Percentiles rank a stretch among this genome's conserved stretches.
Evolutionary conservation across 1,284 basidiomycete species (phyloP).

Genomic region (Agroathelia rolfsii): DNA sequence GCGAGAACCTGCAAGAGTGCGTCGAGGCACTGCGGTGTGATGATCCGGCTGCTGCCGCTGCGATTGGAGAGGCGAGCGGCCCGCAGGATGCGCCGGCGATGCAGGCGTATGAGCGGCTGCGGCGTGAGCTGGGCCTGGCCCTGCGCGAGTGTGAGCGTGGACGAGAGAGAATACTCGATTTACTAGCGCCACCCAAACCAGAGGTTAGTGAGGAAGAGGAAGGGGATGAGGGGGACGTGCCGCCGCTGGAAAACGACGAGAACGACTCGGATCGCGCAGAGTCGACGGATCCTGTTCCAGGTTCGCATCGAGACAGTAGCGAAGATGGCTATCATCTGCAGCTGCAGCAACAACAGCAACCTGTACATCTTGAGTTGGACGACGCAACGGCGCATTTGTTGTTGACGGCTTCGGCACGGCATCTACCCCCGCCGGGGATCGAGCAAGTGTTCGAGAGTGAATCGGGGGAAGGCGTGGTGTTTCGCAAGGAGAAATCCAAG

Average conservation of each 20-base stretch:
- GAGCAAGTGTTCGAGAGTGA: constrained; percentile 75
- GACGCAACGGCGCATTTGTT: constrained; percentile 51
- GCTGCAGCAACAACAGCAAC: constrained; percentile 9
- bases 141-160: constrained; percentile 73
- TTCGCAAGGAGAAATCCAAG: constrained; percentile 46
- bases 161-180: constrained; percentile 46
- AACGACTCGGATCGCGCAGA: constrained; percentile 45
- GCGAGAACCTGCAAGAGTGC: constrained; percentile 50
- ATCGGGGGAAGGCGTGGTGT: constrained; percentile 27
- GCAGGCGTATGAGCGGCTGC: constrained; percentile 61
- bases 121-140: constrained; percentile 63
- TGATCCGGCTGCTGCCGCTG: no score
- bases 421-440: constrained; percentile 50
- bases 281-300: constrained; percentile 16
- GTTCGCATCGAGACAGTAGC: constrained; percentile 2
- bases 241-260: constrained; percentile 41
- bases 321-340: constrained; percentile 8
- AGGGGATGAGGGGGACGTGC: constrained; percentile 36
- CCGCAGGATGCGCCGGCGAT: constrained; percentile 37
- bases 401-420: constrained; percentile 34
- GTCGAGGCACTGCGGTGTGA: constrained; percentile 42
- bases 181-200: constrained; percentile 36
- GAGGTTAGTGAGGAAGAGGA: constrained; percentile 23
- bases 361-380: constrained; percentile 30
- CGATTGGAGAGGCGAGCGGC: constrained; percentile 13